phyloP scores from a whole-genome alignment of 2,329 filamentous ascomycete genomes.

The Amauroascus verrucosus region DNA sequence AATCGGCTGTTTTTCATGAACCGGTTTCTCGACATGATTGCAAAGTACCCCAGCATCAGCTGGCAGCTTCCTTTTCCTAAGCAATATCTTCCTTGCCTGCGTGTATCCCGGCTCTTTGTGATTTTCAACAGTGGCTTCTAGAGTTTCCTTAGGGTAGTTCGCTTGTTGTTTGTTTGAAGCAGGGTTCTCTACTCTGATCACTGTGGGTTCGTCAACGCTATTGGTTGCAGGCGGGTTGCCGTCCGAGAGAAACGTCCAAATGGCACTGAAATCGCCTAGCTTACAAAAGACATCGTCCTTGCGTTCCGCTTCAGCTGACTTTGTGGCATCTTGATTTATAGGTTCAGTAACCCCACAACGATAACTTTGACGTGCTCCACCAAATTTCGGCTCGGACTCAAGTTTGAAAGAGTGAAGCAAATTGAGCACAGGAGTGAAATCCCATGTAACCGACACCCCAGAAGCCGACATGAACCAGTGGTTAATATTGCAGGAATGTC shows the following conservation, averaged over 20 bases:
- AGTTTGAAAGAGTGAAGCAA: constrained; percentile 29
- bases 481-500: no score
- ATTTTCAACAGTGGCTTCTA: not conserved
- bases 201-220: no score
- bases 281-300: constrained; percentile 16
- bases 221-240: constrained; percentile 9
- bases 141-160: not conserved
- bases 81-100: constrained; percentile 6
- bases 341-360: not conserved
- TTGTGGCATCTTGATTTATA: not conserved
- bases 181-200: no score
- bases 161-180: not conserved
- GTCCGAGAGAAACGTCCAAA: constrained; percentile 34
- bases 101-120: not conserved
- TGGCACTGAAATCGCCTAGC: constrained; percentile 36
- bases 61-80: not conserved
- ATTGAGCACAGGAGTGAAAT: constrained; percentile 37
- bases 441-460: constrained; percentile 30
- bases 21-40: not conserved
- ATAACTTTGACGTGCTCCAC: not conserved
- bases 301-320: constrained; percentile 1
- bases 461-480: constrained; percentile 21
- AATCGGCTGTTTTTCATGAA: not conserved
- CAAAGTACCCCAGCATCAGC: not conserved
- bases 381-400: not conserved